A percentile compares a stretch with the other conserved stretches of the same genome.
These are phyloP conservation scores for Coniochaeta hoffmannii DNA, from an alignment of 2,329 filamentous ascomycete species.

Conservation along the genomic window DNA sequence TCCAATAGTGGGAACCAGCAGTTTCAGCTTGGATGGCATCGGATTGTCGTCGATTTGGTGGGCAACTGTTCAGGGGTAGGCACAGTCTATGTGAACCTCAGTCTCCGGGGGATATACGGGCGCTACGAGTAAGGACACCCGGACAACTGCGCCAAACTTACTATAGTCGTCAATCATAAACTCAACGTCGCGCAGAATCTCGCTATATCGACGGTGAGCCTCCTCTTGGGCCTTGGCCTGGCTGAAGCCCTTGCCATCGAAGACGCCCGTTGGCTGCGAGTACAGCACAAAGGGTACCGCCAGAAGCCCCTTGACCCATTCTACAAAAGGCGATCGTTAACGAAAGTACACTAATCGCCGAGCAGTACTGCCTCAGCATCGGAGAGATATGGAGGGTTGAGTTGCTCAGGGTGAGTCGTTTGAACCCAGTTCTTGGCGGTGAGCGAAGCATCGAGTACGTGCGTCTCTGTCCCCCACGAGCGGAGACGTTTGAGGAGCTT, in stretches of 20 bases:
- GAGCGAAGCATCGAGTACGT: neutral
- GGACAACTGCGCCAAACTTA: constrained; percentile 26
- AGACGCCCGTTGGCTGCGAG: constrained; percentile 85
- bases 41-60: constrained; percentile 59
- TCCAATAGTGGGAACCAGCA: constrained; percentile 87
- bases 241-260: constrained; percentile 58
- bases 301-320: constrained; percentile 95
- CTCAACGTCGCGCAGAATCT: constrained; percentile 94
- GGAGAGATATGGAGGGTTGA: too few relatives aligned
- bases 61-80: constrained; percentile 42
- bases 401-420: too few relatives aligned
- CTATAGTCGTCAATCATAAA: constrained; percentile 87
- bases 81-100: constrained; percentile 1
- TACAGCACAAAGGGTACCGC: constrained; percentile 95
- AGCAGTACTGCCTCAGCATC: neutral
- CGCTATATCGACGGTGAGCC: constrained; percentile 81
- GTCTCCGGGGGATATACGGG: neutral
- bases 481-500: too few relatives aligned
- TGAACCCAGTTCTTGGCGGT: neutral
- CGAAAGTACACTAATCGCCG: neutral
- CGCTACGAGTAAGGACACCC: neutral
- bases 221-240: constrained; percentile 68
- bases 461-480: too few relatives aligned
- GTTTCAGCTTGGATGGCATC: constrained; percentile 80
- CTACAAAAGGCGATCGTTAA: constrained; percentile 27